Percentiles rank a stretch among this genome's conserved stretches.
Conservation (phyloP, 2,329 filamentous ascomycete genomes). For the Claviceps monticola region DNA sequence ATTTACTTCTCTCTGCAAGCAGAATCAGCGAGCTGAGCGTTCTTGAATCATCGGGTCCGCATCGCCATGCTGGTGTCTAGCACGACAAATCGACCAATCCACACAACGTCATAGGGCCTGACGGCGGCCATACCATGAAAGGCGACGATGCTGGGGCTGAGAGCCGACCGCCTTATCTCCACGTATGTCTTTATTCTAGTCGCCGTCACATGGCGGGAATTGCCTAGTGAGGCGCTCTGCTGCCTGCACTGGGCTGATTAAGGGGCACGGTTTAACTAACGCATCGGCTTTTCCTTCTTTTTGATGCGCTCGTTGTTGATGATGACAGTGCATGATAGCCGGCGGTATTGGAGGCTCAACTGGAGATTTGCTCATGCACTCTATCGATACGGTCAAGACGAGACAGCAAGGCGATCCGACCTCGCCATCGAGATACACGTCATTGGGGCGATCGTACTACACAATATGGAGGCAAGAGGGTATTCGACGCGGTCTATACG, state of each 20-base stretch:
- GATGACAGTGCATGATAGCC: slow-evolving; percentile 72
- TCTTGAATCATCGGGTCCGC: slow-evolving; percentile 2
- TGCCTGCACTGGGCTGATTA: background rate
- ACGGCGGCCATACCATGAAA: slow-evolving; percentile 19
- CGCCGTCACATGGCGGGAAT: background rate
- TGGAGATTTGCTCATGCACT: slow-evolving; percentile 97
- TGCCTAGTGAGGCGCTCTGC: background rate
- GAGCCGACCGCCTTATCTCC: slow-evolving; percentile 29
- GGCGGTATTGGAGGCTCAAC: slow-evolving; percentile 85
- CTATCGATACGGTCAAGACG: slow-evolving; percentile 95
- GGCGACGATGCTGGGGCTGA: slow-evolving; percentile 26
- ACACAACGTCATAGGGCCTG: slow-evolving; percentile 13
- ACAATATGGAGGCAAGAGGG: slow-evolving; percentile 92
- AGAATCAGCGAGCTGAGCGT: slow-evolving; percentile 3
- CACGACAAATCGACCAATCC: slow-evolving; percentile 13
- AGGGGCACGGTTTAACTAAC: background rate
- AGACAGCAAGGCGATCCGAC: slow-evolving; percentile 93
- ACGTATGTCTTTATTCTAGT: slow-evolving; percentile 19
- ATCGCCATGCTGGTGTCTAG: slow-evolving; percentile 21
- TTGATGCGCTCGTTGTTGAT: slow-evolving; percentile 1
- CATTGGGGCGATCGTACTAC: slow-evolving; percentile 77
- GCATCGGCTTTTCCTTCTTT: background rate
- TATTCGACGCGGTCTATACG: slow-evolving; percentile 71
- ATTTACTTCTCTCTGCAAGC: background rate
- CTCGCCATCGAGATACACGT: slow-evolving; percentile 83